Percentiles rank a stretch among this genome's conserved stretches.
These are phyloP conservation scores for Maudiozyma pseudohumilis DNA, from an alignment of 805 yeast species.

Conservation along the genomic window DNA sequence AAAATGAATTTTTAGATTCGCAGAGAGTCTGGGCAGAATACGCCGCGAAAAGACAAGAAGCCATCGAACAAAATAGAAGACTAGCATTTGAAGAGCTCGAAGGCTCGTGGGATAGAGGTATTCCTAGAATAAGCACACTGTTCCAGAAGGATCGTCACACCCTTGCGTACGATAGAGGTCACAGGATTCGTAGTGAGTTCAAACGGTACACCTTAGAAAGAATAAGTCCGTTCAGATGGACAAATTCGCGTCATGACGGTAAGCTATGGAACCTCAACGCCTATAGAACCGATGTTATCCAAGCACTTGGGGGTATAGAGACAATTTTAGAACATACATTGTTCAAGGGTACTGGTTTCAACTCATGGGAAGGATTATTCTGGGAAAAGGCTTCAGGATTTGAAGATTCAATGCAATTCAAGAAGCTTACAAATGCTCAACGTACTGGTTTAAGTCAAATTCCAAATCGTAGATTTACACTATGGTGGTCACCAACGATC, in stretches of 20 bases:
- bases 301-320: conserved; percentile 94
- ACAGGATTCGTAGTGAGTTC: conserved; percentile 71
- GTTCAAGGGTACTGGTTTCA: conserved; percentile 95
- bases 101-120: conserved; percentile 92
- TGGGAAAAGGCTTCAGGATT: conserved; percentile 98
- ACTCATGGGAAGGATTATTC: conserved; percentile 95
- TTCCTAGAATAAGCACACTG: conserved; percentile 89
- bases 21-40: conserved; percentile 98
- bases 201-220: conserved; percentile 62
- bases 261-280: conserved; percentile 88
- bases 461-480: conserved; percentile 91
- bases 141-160: conserved; percentile 95
- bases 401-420: conserved; percentile 90
- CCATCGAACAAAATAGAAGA: conserved; percentile 73
- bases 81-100: conserved; percentile 89
- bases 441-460: conserved; percentile 94
- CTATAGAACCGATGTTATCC: conserved; percentile 91
- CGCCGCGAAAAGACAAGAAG: conserved; percentile 81
- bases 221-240: conserved; percentile 95
- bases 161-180: conserved; percentile 89
- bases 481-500: conserved; percentile 99
- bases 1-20: conserved; percentile 86
- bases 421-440: conserved; percentile 94
- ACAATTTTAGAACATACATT: conserved; percentile 90
- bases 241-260: conserved; percentile 87